These are phyloP conservation scores for Hypoxylon sp. DNA, from an alignment of 2,329 filamentous ascomycete genomes.

Conservation along the genomic window DNA sequence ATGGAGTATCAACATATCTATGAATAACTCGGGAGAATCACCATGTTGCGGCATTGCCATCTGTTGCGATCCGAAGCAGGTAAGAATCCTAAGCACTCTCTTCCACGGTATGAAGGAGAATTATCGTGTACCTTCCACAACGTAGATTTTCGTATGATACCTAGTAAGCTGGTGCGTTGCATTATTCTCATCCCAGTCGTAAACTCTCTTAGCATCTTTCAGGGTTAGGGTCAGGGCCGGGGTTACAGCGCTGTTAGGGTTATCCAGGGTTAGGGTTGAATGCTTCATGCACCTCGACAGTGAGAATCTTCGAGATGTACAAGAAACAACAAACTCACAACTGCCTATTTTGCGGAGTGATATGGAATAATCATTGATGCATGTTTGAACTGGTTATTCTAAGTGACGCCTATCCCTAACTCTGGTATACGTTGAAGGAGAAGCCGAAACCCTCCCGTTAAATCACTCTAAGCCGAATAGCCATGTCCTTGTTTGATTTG, in stretches of 20 bases:
- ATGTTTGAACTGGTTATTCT: neutral
- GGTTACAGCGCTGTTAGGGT: neutral
- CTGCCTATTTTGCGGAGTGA: too few species aligned
- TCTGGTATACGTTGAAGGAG: neutral
- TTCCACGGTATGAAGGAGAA: neutral
- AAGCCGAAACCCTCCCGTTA: neutral
- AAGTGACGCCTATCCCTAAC: neutral
- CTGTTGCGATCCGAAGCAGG: neutral
- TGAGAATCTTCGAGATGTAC: too few species aligned
- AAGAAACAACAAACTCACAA: too few species aligned
- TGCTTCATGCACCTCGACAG: too few species aligned
- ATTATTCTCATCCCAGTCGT: neutral
- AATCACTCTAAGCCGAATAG: neutral
- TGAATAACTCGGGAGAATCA: constrained; percentile 1
- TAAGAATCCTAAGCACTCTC: neutral
- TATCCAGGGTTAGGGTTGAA: neutral
- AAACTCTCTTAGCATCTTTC: neutral
- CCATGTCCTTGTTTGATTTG: neutral
- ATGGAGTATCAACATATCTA: neutral
- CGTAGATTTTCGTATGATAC: neutral
- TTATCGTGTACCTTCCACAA: neutral
- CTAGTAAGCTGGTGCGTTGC: neutral
- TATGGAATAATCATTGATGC: neutral
- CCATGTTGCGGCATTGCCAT: neutral
- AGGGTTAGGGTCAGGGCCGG: neutral